Evolutionary conservation across 345 rosid genomes (phyloP).

Genomic region (Hypericum androsaemum): DNA sequence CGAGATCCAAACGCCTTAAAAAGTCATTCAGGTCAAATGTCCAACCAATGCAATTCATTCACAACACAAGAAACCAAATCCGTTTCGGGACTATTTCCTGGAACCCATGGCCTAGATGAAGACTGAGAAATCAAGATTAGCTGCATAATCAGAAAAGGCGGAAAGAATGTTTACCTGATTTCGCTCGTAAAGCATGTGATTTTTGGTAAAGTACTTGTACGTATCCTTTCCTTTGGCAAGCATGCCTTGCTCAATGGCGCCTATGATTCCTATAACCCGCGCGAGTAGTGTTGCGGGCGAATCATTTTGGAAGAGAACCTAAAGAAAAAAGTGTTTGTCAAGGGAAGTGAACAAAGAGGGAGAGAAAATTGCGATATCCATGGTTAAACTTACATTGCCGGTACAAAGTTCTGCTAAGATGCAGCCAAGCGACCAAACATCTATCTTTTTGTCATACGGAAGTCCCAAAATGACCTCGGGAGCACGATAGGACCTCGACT

Average conservation of each 20-base stretch:
- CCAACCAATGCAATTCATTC: background rate
- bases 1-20: too few species aligned
- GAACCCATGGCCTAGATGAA: background rate
- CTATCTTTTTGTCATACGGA: conserved; percentile 93
- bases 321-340: conserved; percentile 11
- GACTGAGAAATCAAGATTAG: background rate
- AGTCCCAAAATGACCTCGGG: conserved; percentile 95
- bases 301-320: conserved; percentile 99
- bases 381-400: conserved; percentile 73
- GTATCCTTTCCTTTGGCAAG: conserved; percentile 90
- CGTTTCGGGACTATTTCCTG: background rate
- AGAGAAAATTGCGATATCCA: background rate
- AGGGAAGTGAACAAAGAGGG: background rate
- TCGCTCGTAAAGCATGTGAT: conserved; percentile 88
- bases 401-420: conserved; percentile 97
- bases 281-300: conserved; percentile 92
- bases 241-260: conserved; percentile 73
- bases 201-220: conserved; percentile 82
- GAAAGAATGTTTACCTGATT: conserved; percentile 50
- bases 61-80: background rate
- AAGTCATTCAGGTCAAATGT: background rate
- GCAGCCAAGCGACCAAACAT: conserved; percentile 99
- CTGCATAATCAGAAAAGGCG: background rate
- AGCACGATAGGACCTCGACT: conserved; percentile 95
- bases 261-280: conserved; percentile 76